Percentiles rank a stretch among this genome's conserved stretches.
phyloP scores from a whole-genome alignment of 2,329 filamentous ascomycete species.

The Capronia epimyces region DNA sequence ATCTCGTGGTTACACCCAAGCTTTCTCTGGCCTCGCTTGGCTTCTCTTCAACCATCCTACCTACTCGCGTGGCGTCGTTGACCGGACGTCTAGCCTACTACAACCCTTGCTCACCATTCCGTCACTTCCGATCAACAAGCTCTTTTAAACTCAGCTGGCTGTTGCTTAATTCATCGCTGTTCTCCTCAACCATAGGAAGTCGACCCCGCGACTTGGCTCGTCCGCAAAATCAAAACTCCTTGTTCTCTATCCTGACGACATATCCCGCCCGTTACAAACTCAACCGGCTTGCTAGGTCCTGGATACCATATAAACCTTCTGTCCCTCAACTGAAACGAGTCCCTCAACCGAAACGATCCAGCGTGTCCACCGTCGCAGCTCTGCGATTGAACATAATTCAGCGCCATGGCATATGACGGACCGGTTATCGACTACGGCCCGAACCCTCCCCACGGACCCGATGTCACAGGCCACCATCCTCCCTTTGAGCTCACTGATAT shows the following conservation, averaged over 20 bases:
- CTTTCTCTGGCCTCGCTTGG: constrained; percentile 16
- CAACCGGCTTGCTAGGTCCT: neutral
- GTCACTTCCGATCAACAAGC: constrained; percentile 19
- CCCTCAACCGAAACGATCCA: no score
- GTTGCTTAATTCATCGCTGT: constrained; percentile 11
- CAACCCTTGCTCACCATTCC: constrained; percentile 7
- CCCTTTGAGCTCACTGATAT: constrained; percentile 36
- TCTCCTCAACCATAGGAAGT: constrained; percentile 6
- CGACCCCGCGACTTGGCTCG: constrained; percentile 9
- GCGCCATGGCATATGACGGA: constrained; percentile 16
- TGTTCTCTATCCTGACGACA: constrained; percentile 6
- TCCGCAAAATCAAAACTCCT: constrained; percentile 13
- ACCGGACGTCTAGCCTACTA: neutral
- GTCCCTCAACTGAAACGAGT: neutral
- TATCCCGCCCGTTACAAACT: neutral
- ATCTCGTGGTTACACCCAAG: constrained; percentile 18
- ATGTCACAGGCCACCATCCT: constrained; percentile 43
- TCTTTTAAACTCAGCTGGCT: constrained; percentile 12
- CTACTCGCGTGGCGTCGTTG: neutral
- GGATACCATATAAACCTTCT: neutral
- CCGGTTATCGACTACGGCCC: constrained; percentile 21
- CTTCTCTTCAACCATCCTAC: constrained; percentile 1
- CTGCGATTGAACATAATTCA: no score
- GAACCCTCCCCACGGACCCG: constrained; percentile 44
- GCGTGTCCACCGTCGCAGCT: no score